Conservation (phyloP, 106 monocot genomes). For the Vanilla planifolia region DNA sequence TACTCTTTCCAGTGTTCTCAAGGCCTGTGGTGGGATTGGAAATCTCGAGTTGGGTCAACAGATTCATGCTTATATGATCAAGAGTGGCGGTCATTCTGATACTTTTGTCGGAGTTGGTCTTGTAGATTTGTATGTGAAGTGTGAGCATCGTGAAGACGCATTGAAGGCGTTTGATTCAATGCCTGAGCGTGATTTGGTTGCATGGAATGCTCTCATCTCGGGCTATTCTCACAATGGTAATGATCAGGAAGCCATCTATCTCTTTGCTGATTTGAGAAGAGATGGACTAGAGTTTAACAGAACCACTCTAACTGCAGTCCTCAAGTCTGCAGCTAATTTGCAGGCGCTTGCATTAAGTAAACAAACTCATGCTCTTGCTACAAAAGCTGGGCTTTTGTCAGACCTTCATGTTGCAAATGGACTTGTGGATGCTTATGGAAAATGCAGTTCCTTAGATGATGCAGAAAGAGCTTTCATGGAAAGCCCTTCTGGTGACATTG, state of each 20-base stretch:
- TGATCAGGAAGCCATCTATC: conserved; percentile 39
- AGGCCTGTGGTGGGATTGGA: conserved; percentile 62
- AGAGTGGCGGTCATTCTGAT: conserved; percentile 36
- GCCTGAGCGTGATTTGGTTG: conserved; percentile 42
- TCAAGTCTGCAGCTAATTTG: conserved; percentile 65
- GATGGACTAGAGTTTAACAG: conserved; percentile 50
- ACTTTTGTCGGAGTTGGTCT: conserved; percentile 61
- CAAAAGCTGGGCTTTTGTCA: conserved; percentile 36
- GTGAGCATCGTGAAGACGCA: conserved; percentile 30
- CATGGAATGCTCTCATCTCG: conserved; percentile 87
- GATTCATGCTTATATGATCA: conserved; percentile 53
- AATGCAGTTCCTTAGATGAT: conserved; percentile 38
- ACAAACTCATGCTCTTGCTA: conserved; percentile 53
- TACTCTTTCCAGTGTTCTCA: conserved; percentile 72
- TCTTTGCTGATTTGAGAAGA: conserved; percentile 55
- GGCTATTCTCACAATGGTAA: conserved; percentile 55
- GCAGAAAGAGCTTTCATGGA: conserved; percentile 52
- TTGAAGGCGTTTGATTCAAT: conserved; percentile 43
- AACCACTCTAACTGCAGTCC: conserved; percentile 69
- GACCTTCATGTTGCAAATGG: conserved; percentile 80
- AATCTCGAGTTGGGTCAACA: conserved; percentile 45
- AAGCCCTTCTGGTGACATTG: conserved; percentile 43
- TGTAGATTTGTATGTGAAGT: conserved; percentile 85
- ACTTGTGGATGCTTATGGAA: conserved; percentile 83
- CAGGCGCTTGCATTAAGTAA: conserved; percentile 27